Percentiles rank a stretch among this genome's conserved stretches.
Evolutionary conservation across 140 eudicot genomes (phyloP).

Genomic region (Oenanthe javanica): DNA sequence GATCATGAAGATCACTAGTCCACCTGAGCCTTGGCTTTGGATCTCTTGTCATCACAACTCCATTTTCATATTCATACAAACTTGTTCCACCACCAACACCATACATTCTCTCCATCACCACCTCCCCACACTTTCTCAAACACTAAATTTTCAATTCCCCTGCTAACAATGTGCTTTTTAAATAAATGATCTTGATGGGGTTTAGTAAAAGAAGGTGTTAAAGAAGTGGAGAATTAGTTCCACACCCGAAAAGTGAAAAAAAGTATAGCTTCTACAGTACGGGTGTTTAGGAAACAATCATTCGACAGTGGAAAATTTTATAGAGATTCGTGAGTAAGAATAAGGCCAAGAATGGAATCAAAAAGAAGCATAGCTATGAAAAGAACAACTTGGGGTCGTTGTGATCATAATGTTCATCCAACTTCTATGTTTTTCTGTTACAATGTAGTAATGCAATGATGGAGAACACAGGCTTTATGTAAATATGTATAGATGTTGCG

Average conservation of each 20-base stretch:
- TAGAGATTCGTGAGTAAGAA: neutral
- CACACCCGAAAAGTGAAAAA: slow-evolving; percentile 1
- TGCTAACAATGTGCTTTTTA: neutral
- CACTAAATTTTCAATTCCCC: neutral
- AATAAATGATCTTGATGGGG: neutral
- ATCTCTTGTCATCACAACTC: slow-evolving; percentile 85
- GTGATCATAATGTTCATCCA: neutral
- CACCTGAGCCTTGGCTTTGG: slow-evolving; percentile 92
- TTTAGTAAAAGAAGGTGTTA: neutral
- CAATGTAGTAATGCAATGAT: neutral
- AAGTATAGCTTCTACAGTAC: neutral
- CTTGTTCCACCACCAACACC: slow-evolving; percentile 23
- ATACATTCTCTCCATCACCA: slow-evolving; percentile 42
- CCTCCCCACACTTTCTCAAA: slow-evolving; percentile 8
- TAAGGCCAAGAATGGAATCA: slow-evolving; percentile 8
- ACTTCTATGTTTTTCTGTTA: neutral
- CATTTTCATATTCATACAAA: slow-evolving; percentile 44
- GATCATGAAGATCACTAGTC: slow-evolving; percentile 90
- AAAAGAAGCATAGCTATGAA: neutral
- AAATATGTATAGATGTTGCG: neutral
- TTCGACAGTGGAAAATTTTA: neutral
- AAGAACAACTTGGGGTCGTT: slow-evolving; percentile 3
- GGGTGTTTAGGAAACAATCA: neutral
- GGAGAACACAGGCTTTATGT: neutral
- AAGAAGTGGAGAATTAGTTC: slow-evolving; percentile 1